Base-by-base conservation (phyloP, 1,284 basidiomycete species). In the Austropuccinia psidii region DNA sequence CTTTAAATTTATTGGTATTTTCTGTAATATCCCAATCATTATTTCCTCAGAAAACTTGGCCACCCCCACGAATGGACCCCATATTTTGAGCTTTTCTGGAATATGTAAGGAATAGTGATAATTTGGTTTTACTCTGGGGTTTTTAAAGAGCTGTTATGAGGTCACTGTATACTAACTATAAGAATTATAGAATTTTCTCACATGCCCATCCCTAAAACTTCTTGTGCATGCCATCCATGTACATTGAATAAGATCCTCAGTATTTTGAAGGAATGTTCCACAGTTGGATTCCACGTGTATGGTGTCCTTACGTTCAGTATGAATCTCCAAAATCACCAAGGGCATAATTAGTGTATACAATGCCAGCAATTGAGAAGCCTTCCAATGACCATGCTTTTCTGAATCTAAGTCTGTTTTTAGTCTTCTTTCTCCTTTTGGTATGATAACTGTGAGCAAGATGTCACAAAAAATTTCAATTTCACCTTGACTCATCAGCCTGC, bases 161-260 rank as follows among this genome's bases (percentile, higher is more conserved):
- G n/a, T n/a, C n/a, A n/a, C n/a, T n/a, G n/a, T n/a, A n/a, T n/a
- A n/a, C n/a, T n/a, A n/a, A n/a, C n/a, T n/a, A n/a, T n/a, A n/a
- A n/a, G n/a, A n/a, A n/a, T n/a, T n/a, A n/a, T n/a, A n/a, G n/a
- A n/a, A n/a, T n/a, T n/a, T n/a, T n/a, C n/a, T n/a, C n/a, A n/a
- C n/a, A n/a, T n/a, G n/a, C n/a, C n/a, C n/a, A n/a, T n/a, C n/a
- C n/a, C n/a, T n/a, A n/a, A n/a, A n/a, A n/a, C n/a, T 37, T n/a
- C n/a, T n/a, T 39, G 50, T n/a, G 29, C 49, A 50, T 31, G 60
- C 5, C 35, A 75, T 75, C 41, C 75, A 68, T 24, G 75, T 75
- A 54, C 72, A 75, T n/a, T 58, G 58, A 1, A 75, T 41, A 21
- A 75, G 54, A 41, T 61, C 27, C 17, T 27, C 62, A 24, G 66